Evolutionary conservation across 225 moss, liverwort and hornwort species (phyloP).

Genomic region (Ulota crispa): DNA sequence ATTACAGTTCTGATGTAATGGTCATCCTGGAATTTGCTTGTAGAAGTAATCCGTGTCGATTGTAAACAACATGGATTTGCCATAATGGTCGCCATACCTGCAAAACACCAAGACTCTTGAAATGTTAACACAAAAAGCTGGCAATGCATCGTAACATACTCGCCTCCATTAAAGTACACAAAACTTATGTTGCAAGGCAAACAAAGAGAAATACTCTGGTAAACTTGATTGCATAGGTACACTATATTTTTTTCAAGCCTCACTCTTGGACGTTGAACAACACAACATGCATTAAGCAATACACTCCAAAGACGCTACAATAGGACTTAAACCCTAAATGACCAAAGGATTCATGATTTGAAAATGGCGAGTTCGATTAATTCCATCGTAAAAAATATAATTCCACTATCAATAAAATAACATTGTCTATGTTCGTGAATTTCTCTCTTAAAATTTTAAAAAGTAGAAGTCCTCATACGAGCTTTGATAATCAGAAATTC

Average conservation of each 20-base stretch:
- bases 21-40: conserved; percentile 27
- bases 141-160: neutral
- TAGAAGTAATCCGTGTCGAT: conserved; percentile 28
- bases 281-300: neutral
- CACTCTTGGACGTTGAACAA: neutral
- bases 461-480: neutral
- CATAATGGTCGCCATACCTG: conserved; percentile 48
- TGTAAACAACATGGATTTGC: conserved; percentile 38
- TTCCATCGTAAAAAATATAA: neutral
- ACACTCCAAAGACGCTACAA: neutral
- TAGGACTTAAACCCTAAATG: neutral
- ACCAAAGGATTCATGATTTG: neutral
- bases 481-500: neutral
- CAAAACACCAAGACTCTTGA: conserved; percentile 11
- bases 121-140: conserved; percentile 12
- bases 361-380: neutral
- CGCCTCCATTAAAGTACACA: neutral
- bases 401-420: neutral
- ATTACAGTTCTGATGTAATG: conserved; percentile 33
- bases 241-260: neutral
- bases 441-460: neutral
- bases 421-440: neutral
- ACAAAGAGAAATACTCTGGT: neutral
- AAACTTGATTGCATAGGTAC: neutral
- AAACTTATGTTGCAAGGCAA: neutral